Conservation (phyloP, 352 stramenopile genomes). For the Phytophthora parvispora region DNA sequence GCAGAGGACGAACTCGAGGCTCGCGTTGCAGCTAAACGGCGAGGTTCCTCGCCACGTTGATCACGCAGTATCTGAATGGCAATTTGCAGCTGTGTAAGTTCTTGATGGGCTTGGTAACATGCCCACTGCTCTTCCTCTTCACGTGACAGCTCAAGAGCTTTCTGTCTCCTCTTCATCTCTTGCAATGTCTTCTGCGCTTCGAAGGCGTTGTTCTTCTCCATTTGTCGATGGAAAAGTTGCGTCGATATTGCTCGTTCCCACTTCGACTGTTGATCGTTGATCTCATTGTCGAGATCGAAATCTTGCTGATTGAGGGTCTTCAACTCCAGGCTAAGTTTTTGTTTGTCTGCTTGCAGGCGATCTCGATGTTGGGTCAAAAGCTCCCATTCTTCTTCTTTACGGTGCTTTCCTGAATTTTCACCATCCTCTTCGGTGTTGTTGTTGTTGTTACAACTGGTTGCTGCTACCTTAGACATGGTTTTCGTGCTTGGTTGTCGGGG, state of each 20-base stretch:
- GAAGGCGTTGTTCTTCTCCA: conserved; percentile 40
- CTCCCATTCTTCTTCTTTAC: conserved; percentile 53
- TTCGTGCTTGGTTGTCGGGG: conserved; percentile 9
- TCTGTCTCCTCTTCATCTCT: conserved; percentile 54
- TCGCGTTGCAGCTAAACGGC: conserved; percentile 14
- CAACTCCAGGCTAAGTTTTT: conserved; percentile 37
- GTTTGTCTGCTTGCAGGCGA: conserved; percentile 47
- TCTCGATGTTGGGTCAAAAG: conserved; percentile 45
- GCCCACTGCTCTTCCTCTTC: conserved; percentile 72
- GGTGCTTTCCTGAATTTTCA: conserved; percentile 12
- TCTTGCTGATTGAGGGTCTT: conserved; percentile 34
- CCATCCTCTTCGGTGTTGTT: conserved; percentile 11
- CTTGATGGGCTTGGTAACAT: conserved; percentile 62
- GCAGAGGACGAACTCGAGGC: conserved; percentile 28
- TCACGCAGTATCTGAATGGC: conserved; percentile 50
- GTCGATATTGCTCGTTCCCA: conserved; percentile 57
- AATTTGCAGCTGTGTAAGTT: conserved; percentile 72
- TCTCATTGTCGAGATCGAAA: conserved; percentile 39
- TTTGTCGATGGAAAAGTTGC: conserved; percentile 57
- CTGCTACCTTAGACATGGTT: conserved; percentile 7
- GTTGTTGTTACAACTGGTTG: not conserved
- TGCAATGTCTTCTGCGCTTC: conserved; percentile 22
- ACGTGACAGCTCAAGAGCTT: conserved; percentile 47
- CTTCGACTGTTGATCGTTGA: conserved; percentile 43
- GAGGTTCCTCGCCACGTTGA: conserved; percentile 11